Percentiles rank a stretch among this genome's conserved stretches.
Evolutionary conservation across 2,329 filamentous ascomycete genomes (phyloP).

Genomic region (Phyllosticta citriasiana): DNA sequence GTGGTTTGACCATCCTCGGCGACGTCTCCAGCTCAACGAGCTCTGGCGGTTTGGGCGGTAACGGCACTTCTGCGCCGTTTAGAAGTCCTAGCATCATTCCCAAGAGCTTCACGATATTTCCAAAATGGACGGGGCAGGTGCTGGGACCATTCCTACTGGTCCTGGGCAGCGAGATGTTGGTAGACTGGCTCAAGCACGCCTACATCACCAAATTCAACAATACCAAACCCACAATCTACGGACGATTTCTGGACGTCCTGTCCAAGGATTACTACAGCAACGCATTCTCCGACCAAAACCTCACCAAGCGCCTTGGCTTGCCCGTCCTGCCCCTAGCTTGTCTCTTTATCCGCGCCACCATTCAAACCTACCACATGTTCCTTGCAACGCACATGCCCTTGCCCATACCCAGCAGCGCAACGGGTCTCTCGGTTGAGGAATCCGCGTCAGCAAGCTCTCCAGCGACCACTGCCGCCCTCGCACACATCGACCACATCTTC

Average conservation of each 20-base stretch:
- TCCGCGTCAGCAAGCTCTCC: constrained; percentile 44
- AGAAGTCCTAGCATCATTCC: constrained; percentile 70
- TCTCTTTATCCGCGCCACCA: constrained; percentile 84
- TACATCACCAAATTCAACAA: constrained; percentile 99
- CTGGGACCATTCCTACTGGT: constrained; percentile 90
- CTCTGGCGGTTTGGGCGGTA: constrained; percentile 22
- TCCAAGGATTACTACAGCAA: constrained; percentile 98
- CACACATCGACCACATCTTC: constrained; percentile 68
- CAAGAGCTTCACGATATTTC: constrained; percentile 81
- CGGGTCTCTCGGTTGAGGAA: constrained; percentile 52
- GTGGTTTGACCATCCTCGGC: constrained; percentile 55
- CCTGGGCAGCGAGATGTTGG: constrained; percentile 89
- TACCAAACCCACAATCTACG: constrained; percentile 81
- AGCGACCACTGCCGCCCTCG: constrained; percentile 65
- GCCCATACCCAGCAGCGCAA: constrained; percentile 57
- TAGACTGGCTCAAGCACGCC: constrained; percentile 93
- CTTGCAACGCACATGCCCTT: constrained; percentile 75
- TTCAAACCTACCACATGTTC: constrained; percentile 98
- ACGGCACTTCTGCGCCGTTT: constrained; percentile 46
- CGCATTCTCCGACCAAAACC: constrained; percentile 83
- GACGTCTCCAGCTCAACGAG: constrained; percentile 18
- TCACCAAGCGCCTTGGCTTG: constrained; percentile 80
- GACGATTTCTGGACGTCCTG: constrained; percentile 80
- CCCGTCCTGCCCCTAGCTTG: constrained; percentile 89
- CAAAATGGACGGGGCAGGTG: constrained; percentile 79